phyloP scores from a whole-genome alignment of 129 eudicot species.

The Centrapalus pauciflorus region DNA sequence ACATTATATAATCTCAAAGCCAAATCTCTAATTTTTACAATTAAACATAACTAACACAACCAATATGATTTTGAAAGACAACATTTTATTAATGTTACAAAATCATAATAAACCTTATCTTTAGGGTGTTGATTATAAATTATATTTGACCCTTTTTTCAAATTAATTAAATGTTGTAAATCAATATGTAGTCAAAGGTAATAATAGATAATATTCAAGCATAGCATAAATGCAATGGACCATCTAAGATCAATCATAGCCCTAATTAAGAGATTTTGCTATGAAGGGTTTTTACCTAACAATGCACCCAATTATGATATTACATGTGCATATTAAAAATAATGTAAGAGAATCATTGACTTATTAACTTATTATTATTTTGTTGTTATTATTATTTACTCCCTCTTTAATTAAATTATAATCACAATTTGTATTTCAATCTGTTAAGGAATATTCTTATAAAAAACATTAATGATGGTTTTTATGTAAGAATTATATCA shows the following conservation, averaged over 20 bases:
- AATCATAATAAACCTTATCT: no score
- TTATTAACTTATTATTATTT: no score
- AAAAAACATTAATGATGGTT: no score
- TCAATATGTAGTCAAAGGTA: constrained; percentile 21
- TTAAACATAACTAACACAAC: no score
- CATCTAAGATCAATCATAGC: constrained; percentile 24
- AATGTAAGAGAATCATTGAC: constrained; percentile 15
- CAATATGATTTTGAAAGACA: no score
- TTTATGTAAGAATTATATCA: no score
- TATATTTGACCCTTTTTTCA: neutral
- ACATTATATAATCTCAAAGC: no score
- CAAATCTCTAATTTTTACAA: no score
- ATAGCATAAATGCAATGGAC: constrained; percentile 17
- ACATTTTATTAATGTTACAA: no score
- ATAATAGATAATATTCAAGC: constrained; percentile 16
- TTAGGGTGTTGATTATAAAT: neutral
- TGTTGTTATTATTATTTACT: constrained; percentile 16
- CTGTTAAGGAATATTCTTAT: no score
- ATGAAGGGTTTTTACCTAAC: constrained; percentile 19
- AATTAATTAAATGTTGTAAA: constrained; percentile 1
- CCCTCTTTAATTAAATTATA: no score
- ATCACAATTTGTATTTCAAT: no score
- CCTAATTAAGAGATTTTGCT: constrained; percentile 8
- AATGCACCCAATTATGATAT: constrained; percentile 14
- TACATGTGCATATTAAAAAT: constrained; percentile 12